Evolutionary conservation across 306 rosid species (phyloP), one percentile per base, ranked within the genome.

Genomic region (Betula pendula): DNA sequence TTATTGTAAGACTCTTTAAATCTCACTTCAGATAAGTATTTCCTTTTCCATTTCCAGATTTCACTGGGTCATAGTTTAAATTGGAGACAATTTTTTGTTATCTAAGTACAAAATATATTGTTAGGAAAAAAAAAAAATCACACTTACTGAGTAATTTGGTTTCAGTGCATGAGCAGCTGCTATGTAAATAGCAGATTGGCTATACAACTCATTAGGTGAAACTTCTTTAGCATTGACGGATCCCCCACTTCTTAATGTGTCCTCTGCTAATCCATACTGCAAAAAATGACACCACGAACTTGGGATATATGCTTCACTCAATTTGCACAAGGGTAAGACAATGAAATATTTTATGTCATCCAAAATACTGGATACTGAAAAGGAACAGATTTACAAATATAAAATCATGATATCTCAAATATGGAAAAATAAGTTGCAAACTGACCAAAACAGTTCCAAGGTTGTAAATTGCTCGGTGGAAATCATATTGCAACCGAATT

Each of bases 251-350:
- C 99, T 85, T 82, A 92, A 85, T 72, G 99, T 96, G 88, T 96
- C 99, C 89, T 96, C 99, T 6, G 99, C 99, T 80, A 96, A 84
- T 81, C 99, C 99, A 47, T 96, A 96, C 99, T 96, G 96, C 65
- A 80, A 75, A 75, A 59, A 60, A 50, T 68, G 75, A 71, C 17
- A 73, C 31, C 22, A 81, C 51, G 60, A 73, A 70, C 51, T n/a
- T 72, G 72, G 59, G 50, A 70, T 60, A 74, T 15, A 42, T 45
- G 56, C 70, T 71, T 72, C 45, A 78, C 45, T 75, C 68, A 25
- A 68, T 8, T 49, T 43, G 27, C 58, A 73, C 4, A 15, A 68
- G 82, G n/a, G 42, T 55, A 77, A 77, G 71, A 71, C 53, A 75
- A 79, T 19, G 35, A 63, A 63, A 63, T 66, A 63, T 65, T 73